These are phyloP conservation scores for Ensete glaucum DNA, from an alignment of 176 grass and related monocot genomes.

Conservation along the genomic window DNA sequence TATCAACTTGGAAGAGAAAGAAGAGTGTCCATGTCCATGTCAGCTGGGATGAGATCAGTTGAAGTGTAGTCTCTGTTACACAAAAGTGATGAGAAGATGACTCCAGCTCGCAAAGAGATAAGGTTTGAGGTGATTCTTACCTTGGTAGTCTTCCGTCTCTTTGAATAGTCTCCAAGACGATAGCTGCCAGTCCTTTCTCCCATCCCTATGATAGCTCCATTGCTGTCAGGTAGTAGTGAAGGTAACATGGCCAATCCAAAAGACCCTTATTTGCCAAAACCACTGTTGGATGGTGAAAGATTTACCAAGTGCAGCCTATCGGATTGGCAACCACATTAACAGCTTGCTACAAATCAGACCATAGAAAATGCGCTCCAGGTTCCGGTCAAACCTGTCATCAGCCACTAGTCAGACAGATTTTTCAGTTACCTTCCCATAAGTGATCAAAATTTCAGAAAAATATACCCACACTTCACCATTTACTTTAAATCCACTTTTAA, in stretches of 20 bases:
- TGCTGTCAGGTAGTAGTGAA: background rate
- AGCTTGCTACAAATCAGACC: background rate
- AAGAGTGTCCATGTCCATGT: background rate
- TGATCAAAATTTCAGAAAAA: background rate
- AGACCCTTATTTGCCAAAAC: background rate
- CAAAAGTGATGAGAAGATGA: constrained; percentile 5
- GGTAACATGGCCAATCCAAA: background rate
- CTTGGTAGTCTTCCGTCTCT: background rate
- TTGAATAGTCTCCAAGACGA: background rate
- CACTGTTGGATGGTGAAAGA: background rate
- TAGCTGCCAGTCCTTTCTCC: background rate
- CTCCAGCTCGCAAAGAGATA: background rate
- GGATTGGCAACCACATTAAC: background rate
- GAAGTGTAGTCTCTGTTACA: background rate
- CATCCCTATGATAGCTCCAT: background rate
- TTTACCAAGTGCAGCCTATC: background rate
- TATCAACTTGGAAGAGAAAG: background rate
- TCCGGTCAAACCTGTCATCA: background rate
- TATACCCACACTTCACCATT: too few relatives aligned
- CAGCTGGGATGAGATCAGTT: background rate
- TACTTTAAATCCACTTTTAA: background rate
- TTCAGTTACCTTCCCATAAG: background rate
- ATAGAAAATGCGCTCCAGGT: background rate
- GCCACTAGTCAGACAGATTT: background rate
- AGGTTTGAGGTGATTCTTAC: background rate